A percentile compares a stretch with the other conserved stretches of the same genome.
These are phyloP conservation scores for Phytophthora cryptogea DNA, from an alignment of 352 stramenopile genomes.

Conservation along the genomic window DNA sequence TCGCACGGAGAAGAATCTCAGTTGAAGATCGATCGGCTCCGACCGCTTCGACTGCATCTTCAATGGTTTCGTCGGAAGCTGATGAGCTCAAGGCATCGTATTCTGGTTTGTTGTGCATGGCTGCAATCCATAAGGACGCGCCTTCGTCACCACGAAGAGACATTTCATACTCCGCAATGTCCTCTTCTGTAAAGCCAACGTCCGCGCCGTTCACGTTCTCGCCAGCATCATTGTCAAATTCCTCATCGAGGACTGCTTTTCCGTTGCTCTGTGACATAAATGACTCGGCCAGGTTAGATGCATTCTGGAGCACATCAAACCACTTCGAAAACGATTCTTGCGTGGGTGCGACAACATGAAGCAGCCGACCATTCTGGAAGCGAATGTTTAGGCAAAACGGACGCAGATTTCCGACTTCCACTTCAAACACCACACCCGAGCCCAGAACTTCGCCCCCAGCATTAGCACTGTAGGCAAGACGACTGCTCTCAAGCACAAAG, in stretches of 20 bases:
- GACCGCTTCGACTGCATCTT: conserved; percentile 18
- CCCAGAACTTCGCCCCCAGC: conserved; percentile 50
- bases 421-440: conserved; percentile 72
- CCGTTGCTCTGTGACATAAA: conserved; percentile 53
- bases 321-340: conserved; percentile 58
- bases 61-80: conserved; percentile 19
- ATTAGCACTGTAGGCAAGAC: conserved; percentile 54
- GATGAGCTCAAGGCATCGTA: conserved; percentile 29
- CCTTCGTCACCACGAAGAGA: conserved; percentile 35
- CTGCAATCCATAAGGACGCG: conserved; percentile 56
- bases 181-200: conserved; percentile 37
- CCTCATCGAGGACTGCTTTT: conserved; percentile 47
- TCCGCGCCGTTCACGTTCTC: conserved; percentile 35
- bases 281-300: conserved; percentile 70
- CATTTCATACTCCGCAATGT: conserved; percentile 37
- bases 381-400: conserved; percentile 71
- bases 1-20: conserved; percentile 15
- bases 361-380: conserved; percentile 74
- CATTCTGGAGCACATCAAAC: conserved; percentile 50
- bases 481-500: conserved; percentile 71
- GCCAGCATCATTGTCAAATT: conserved; percentile 56
- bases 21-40: conserved; percentile 1
- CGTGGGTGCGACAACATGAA: conserved; percentile 66
- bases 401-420: conserved; percentile 51
- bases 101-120: conserved; percentile 51